These are phyloP conservation scores for Aspergillus olivimuriae DNA, from an alignment of 495 filamentous ascomycete species.

Conservation along the genomic window DNA sequence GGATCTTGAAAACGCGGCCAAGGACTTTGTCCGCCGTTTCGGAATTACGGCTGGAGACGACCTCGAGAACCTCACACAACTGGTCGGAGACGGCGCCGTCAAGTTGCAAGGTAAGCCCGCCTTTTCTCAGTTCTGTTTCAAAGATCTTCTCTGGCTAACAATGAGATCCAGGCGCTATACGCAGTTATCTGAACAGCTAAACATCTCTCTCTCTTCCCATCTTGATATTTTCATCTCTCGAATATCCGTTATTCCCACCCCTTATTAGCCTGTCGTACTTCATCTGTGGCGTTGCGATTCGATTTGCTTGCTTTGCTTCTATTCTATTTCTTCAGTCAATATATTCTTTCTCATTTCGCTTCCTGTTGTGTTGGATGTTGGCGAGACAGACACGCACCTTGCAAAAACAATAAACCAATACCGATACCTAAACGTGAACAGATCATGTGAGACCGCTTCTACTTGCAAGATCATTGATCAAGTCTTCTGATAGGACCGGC, in stretches of 20 bases:
- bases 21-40: slow-evolving; percentile 90
- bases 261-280: slow-evolving; percentile 13
- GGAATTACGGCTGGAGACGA: slow-evolving; percentile 94
- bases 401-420: too few relatives aligned
- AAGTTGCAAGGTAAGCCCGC: slow-evolving; percentile 63
- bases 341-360: too few relatives aligned
- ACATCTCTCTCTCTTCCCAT: slow-evolving; percentile 1
- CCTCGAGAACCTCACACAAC: slow-evolving; percentile 75
- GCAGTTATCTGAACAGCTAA: slow-evolving; percentile 73
- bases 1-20: slow-evolving; percentile 83
- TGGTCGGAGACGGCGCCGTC: slow-evolving; percentile 77
- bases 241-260: slow-evolving; percentile 5
- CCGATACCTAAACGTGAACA: too few relatives aligned
- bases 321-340: slow-evolving; percentile 1
- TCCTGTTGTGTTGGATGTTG: too few relatives aligned
- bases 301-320: neutral
- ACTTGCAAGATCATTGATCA: too few relatives aligned
- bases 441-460: too few relatives aligned
- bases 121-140: neutral
- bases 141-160: slow-evolving; percentile 8
- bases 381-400: too few relatives aligned
- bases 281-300: slow-evolving; percentile 13
- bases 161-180: slow-evolving; percentile 55
- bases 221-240: neutral
- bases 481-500: too few relatives aligned